A percentile compares a stretch with the other conserved stretches of the same genome.
phyloP scores from a whole-genome alignment of 2,329 filamentous ascomycete genomes.

The Fusarium sambucinum region DNA sequence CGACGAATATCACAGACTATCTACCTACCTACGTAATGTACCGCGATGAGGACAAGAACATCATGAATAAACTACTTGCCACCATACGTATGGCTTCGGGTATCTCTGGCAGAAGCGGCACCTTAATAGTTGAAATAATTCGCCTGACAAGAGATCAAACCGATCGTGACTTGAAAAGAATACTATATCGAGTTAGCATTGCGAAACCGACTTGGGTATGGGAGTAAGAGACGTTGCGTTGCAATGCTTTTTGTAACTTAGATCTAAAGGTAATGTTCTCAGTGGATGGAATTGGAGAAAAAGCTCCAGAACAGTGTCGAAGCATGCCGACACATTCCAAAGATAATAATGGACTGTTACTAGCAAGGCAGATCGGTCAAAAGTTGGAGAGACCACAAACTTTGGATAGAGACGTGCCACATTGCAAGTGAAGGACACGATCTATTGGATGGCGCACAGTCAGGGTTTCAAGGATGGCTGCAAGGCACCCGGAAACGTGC shows the following conservation, averaged over 20 bases:
- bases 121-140: not conserved
- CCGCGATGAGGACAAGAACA: not conserved
- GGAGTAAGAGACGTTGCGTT: constrained; percentile 17
- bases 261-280: constrained; percentile 3
- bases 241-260: constrained; percentile 16
- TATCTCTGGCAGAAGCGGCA: not conserved
- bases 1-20: not conserved
- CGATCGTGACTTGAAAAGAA: not conserved
- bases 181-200: constrained; percentile 7
- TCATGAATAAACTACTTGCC: not conserved
- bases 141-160: not conserved
- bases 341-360: constrained; percentile 13
- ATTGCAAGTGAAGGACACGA: constrained; percentile 11
- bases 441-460: constrained; percentile 18
- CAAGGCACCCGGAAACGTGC: constrained; percentile 39
- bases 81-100: not conserved
- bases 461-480: constrained; percentile 17
- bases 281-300: constrained; percentile 4
- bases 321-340: constrained; percentile 31
- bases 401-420: constrained; percentile 1
- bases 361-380: constrained; percentile 26
- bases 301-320: constrained; percentile 6
- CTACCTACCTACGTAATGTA: constrained; percentile 2
- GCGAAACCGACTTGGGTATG: not conserved
- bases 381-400: constrained; percentile 24